Percentiles rank a stretch among this genome's conserved stretches.
phyloP scores from a whole-genome alignment of 139 green algal genomes.

The Tetradesmus lagerheimii region DNA sequence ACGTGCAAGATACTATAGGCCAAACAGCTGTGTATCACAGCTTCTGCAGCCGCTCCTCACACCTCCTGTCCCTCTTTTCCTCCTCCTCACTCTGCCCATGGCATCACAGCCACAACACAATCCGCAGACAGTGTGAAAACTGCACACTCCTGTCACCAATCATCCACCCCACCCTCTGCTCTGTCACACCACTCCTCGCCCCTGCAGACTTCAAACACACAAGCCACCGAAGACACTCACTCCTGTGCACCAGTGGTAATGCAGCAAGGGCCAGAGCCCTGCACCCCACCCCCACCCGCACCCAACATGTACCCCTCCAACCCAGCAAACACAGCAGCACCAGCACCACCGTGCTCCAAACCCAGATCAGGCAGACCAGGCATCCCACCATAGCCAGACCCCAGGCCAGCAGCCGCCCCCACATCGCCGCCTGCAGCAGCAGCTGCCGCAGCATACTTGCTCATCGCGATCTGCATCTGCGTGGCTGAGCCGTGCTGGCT shows the following conservation, averaged over 20 bases:
- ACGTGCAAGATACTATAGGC: too few species aligned
- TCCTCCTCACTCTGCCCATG: too few species aligned
- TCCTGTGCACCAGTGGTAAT: conserved; percentile 37
- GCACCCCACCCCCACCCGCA: neutral
- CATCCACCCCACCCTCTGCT: too few species aligned
- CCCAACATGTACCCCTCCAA: neutral
- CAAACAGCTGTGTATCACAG: too few species aligned
- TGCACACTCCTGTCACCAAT: too few species aligned
- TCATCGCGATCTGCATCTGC: neutral
- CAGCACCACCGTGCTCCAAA: neutral
- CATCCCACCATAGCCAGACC: neutral
- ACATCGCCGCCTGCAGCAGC: neutral
- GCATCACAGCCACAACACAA: too few species aligned
- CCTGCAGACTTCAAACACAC: too few species aligned
- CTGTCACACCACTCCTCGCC: too few species aligned
- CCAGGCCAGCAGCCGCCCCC: neutral
- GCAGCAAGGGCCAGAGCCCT: conserved; percentile 5
- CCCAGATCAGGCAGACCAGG: neutral
- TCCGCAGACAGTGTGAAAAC: too few species aligned
- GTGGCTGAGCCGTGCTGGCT: neutral
- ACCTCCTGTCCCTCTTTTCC: too few species aligned
- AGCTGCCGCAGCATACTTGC: neutral
- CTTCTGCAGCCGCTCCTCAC: too few species aligned
- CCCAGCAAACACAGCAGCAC: neutral
- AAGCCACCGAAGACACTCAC: too few species aligned